Evolutionary conservation across 805 yeast species (phyloP).

Genomic region (Candida ortonii): DNA sequence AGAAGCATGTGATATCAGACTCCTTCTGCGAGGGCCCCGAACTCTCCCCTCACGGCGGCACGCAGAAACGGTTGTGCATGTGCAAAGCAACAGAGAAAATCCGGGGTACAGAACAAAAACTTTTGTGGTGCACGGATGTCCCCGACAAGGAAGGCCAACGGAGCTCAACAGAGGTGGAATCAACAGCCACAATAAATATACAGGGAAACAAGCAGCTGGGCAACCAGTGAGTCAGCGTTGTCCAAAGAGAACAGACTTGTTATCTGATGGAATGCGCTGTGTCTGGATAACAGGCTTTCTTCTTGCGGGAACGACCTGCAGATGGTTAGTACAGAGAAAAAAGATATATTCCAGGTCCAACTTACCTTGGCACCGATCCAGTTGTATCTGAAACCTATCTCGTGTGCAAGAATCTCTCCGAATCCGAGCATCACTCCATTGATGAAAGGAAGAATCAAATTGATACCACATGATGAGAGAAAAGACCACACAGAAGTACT

Average conservation of each 20-base stretch:
- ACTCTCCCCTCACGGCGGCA: too few species aligned
- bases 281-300: constrained; percentile 9
- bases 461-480: constrained; percentile 57
- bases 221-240: background rate
- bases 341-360: background rate
- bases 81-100: constrained; percentile 3
- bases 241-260: constrained; percentile 7
- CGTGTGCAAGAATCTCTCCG: constrained; percentile 94
- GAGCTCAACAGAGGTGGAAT: background rate
- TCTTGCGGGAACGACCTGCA: constrained; percentile 20
- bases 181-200: too few species aligned
- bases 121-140: constrained; percentile 3
- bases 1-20: too few species aligned
- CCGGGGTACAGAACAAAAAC: constrained; percentile 3
- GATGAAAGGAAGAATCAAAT: constrained; percentile 78
- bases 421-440: constrained; percentile 96
- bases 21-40: too few species aligned
- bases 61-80: too few species aligned
- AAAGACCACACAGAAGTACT: constrained; percentile 37
- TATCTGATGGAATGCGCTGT: constrained; percentile 8
- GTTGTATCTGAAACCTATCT: constrained; percentile 75
- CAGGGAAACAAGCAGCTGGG: constrained; percentile 2
- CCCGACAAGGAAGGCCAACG: too few species aligned
- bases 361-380: constrained; percentile 69
- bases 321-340: constrained; percentile 7